Conservation (phyloP, 495 filamentous ascomycete genomes). For the Hyphodiscus hymeniophilus region DNA sequence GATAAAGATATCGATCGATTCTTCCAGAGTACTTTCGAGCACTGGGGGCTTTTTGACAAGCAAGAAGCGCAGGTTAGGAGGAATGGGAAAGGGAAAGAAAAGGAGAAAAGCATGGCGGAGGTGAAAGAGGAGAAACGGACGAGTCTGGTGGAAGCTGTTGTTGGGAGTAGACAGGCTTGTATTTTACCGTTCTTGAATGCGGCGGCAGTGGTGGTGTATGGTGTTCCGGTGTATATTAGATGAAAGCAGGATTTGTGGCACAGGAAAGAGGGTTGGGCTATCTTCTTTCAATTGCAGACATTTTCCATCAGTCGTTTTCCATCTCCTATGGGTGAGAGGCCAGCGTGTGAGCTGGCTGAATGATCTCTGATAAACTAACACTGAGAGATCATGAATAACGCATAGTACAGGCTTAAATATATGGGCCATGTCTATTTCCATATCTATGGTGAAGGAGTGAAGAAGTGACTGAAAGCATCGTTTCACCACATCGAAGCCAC, state of each 20-base stretch:
- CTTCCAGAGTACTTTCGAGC: conserved; percentile 62
- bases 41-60: conserved; percentile 67
- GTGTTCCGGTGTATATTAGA: conserved; percentile 79
- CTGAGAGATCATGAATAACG: too few species aligned
- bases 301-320: too few species aligned
- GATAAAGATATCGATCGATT: conserved; percentile 95
- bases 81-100: conserved; percentile 24
- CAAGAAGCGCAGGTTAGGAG: conserved; percentile 15
- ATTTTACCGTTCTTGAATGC: conserved; percentile 85
- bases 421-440: too few species aligned
- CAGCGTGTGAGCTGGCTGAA: too few species aligned
- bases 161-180: conserved; percentile 62
- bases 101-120: conserved; percentile 14
- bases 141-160: conserved; percentile 71
- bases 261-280: too few species aligned
- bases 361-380: too few species aligned
- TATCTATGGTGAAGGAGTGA: too few species aligned
- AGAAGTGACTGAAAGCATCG: too few species aligned
- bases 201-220: conserved; percentile 88
- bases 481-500: too few species aligned
- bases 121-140: conserved; percentile 2
- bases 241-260: neutral
- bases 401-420: too few species aligned
- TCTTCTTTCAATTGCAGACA: too few species aligned
- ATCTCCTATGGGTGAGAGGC: too few species aligned